Conservation (phyloP, 176 grass and related monocot species). For the Eleusine indica region DNA sequence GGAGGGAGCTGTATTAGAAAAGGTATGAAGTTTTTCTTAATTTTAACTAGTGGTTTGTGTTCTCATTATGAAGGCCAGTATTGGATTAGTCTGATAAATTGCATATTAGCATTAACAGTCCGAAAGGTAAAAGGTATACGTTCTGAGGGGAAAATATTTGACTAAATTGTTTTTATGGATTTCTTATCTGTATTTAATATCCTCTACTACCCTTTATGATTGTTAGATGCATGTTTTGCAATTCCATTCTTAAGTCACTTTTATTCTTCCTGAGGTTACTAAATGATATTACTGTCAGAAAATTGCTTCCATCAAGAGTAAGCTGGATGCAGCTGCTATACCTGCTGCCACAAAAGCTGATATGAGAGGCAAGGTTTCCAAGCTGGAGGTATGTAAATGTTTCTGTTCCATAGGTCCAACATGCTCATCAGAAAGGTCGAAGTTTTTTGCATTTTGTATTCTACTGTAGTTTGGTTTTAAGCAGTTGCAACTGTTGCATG, state of each 20-base stretch:
- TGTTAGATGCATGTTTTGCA: background rate
- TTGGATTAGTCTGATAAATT: background rate
- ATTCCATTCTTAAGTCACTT: background rate
- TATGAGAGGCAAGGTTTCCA: slow-evolving; percentile 68
- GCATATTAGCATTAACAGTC: background rate
- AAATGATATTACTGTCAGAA: slow-evolving; percentile 56
- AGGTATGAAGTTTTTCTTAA: slow-evolving; percentile 49
- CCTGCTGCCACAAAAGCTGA: slow-evolving; percentile 87
- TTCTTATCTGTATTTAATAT: background rate
- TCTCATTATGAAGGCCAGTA: background rate
- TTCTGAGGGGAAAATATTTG: background rate
- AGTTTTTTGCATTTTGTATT: background rate
- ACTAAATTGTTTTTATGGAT: background rate
- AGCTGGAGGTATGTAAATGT: slow-evolving; percentile 72
- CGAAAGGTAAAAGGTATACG: background rate
- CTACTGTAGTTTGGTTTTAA: background rate
- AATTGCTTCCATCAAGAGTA: slow-evolving; percentile 82
- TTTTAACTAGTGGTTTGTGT: background rate
- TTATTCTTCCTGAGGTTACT: slow-evolving; percentile 3
- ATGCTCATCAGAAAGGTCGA: background rate
- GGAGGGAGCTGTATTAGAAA: slow-evolving; percentile 63
- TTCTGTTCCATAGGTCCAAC: slow-evolving; percentile 4
- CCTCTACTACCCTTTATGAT: background rate
- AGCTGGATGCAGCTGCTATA: slow-evolving; percentile 76
- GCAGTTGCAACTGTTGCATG: slow-evolving; percentile 11